phyloP scores from a whole-genome alignment of 164 flowering plant species.

The Stephania cephalantha region DNA sequence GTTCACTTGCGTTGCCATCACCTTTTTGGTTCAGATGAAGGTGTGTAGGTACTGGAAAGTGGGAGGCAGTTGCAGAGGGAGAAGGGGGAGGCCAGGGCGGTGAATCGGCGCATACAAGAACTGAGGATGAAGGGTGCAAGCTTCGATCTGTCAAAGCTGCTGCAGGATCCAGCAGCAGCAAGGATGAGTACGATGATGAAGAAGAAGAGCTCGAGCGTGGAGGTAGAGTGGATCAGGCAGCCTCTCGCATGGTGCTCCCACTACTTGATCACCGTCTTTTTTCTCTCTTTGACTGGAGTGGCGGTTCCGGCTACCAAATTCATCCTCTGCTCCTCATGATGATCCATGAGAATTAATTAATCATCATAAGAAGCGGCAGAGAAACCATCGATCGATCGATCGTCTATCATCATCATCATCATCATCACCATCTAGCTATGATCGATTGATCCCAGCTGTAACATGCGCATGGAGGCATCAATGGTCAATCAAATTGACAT shows the following conservation, averaged over 20 bases:
- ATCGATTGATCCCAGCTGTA: no score
- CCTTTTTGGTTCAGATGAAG: slow-evolving; percentile 58
- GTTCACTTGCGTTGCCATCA: slow-evolving; percentile 42
- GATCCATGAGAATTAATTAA: no score
- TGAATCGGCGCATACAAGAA: slow-evolving; percentile 63
- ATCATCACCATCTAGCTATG: no score
- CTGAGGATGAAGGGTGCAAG: slow-evolving; percentile 94
- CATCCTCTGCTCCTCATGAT: slow-evolving; percentile 37
- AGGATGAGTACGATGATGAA: slow-evolving; percentile 18
- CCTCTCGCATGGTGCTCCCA: slow-evolving; percentile 62
- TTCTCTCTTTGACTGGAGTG: slow-evolving; percentile 57
- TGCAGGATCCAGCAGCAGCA: slow-evolving; percentile 22
- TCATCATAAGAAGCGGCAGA: no score
- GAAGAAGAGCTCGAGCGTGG: slow-evolving; percentile 93
- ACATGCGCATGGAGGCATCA: no score
- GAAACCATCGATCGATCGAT: no score
- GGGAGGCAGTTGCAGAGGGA: slow-evolving; percentile 48
- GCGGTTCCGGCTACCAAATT: slow-evolving; percentile 48
- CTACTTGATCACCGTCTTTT: slow-evolving; percentile 45
- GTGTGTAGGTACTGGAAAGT: slow-evolving; percentile 64
- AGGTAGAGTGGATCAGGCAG: slow-evolving; percentile 60
- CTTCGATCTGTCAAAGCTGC: slow-evolving; percentile 75
- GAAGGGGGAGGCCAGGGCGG: slow-evolving; percentile 47
- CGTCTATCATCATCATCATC: no score
- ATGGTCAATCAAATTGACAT: no score